These are phyloP conservation scores for Cordyceps javanica DNA, from an alignment of 2,329 filamentous ascomycete species.

Conservation along the genomic window DNA sequence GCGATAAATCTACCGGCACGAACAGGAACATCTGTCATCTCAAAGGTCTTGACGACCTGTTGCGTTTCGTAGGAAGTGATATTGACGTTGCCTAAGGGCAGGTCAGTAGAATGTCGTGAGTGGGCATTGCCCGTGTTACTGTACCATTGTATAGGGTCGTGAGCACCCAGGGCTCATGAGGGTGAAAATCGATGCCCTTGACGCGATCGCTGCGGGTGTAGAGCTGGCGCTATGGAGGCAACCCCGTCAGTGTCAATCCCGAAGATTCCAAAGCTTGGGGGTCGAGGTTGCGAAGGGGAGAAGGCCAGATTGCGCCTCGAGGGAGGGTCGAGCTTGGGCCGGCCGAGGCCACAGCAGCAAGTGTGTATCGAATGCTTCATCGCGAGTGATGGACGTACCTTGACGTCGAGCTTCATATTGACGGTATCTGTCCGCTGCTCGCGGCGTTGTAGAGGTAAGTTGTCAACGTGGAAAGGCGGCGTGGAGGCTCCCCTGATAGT, in stretches of 20 bases:
- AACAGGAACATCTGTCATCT: slow-evolving; percentile 96
- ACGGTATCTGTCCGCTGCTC: slow-evolving; percentile 17
- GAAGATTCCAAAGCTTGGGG: not conserved
- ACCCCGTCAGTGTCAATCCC: not conserved
- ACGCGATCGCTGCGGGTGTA: slow-evolving; percentile 86
- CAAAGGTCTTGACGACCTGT: slow-evolving; percentile 96
- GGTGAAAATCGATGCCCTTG: slow-evolving; percentile 96
- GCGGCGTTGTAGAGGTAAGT: slow-evolving; percentile 5
- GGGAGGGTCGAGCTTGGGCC: not conserved
- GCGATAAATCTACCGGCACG: slow-evolving; percentile 94
- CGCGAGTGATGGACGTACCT: slow-evolving; percentile 25
- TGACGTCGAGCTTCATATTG: slow-evolving; percentile 38
- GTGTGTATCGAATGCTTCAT: not conserved
- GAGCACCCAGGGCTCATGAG: slow-evolving; percentile 92
- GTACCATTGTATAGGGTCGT: slow-evolving; percentile 94
- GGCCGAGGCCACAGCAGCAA: not conserved
- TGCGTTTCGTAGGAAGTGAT: slow-evolving; percentile 99
- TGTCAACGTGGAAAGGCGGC: slow-evolving; percentile 13
- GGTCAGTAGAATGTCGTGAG: not conserved
- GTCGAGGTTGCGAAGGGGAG: not conserved
- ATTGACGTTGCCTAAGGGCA: slow-evolving; percentile 84
- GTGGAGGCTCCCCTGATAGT: slow-evolving; percentile 15
- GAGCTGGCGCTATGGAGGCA: slow-evolving; percentile 32
- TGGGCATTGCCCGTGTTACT: slow-evolving; percentile 18
- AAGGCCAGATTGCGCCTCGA: slow-evolving; percentile 10